These are phyloP conservation scores for Corylus heterophylla DNA, from an alignment of 306 rosid genomes.

Conservation along the genomic window DNA sequence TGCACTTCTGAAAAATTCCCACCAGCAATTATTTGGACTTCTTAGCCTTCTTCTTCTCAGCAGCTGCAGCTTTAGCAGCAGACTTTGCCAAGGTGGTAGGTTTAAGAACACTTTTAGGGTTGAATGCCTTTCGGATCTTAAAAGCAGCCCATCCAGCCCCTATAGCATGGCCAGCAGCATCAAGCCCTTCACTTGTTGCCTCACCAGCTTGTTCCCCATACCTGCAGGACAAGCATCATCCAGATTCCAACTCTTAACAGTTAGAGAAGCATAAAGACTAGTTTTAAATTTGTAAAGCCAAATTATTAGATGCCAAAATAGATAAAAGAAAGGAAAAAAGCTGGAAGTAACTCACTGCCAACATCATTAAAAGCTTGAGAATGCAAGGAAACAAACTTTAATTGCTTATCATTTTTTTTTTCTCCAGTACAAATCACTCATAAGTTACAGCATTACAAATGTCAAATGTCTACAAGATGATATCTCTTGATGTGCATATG, in stretches of 20 bases:
- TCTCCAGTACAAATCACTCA: background rate
- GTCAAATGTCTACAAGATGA: conserved; percentile 4
- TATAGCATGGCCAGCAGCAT: conserved; percentile 88
- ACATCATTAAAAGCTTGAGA: conserved; percentile 5
- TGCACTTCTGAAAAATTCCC: conserved; percentile 21
- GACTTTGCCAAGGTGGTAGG: conserved; percentile 71
- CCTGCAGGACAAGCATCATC: conserved; percentile 50
- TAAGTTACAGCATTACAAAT: conserved; percentile 5
- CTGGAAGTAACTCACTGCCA: background rate
- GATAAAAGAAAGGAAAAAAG: background rate
- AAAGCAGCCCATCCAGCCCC: conserved; percentile 87
- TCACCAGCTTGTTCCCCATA: conserved; percentile 86
- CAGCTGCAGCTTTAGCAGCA: conserved; percentile 71
- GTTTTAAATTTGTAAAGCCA: background rate
- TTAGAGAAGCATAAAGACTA: conserved; percentile 14
- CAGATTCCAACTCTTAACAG: conserved; percentile 16
- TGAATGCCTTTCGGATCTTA: conserved; percentile 77
- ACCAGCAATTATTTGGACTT: conserved; percentile 42
- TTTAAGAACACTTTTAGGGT: conserved; percentile 72
- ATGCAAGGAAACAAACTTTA: background rate
- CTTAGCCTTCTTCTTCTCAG: conserved; percentile 55
- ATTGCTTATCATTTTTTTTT: background rate
- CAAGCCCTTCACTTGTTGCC: conserved; percentile 78
- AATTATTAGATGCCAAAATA: background rate
- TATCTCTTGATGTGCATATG: background rate